phyloP scores from a whole-genome alignment of 1,139 yeast genomes.

The Suzukiozyma palmioleophila region DNA sequence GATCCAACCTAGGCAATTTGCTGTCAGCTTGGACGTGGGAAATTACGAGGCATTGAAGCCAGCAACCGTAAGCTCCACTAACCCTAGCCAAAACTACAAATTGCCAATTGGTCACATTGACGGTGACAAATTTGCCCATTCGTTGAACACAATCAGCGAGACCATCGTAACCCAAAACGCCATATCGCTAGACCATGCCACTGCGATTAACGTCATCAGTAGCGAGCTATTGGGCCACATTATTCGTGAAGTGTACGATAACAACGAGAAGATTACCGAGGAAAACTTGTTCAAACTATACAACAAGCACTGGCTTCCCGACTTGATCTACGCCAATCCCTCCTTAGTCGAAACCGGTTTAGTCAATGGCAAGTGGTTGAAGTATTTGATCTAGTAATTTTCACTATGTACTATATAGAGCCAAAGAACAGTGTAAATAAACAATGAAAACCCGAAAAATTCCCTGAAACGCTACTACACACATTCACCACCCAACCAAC shows the following conservation, averaged over 20 bases:
- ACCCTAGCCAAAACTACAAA: constrained; percentile 14
- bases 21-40: constrained; percentile 40
- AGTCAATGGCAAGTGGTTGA: constrained; percentile 35
- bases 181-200: constrained; percentile 13
- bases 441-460: background rate
- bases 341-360: constrained; percentile 34
- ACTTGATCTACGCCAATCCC: constrained; percentile 40
- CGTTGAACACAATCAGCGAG: constrained; percentile 22
- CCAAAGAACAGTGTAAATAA: background rate
- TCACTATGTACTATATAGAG: background rate
- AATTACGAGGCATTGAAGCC: constrained; percentile 43
- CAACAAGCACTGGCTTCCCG: constrained; percentile 41
- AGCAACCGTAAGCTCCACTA: constrained; percentile 11
- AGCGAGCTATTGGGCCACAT: constrained; percentile 32
- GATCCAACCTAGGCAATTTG: constrained; percentile 50
- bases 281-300: constrained; percentile 33
- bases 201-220: constrained; percentile 26
- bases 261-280: constrained; percentile 19
- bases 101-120: constrained; percentile 39
- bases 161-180: constrained; percentile 20
- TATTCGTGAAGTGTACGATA: constrained; percentile 25
- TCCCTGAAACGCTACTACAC: background rate
- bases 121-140: constrained; percentile 26
- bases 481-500: background rate
- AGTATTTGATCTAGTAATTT: constrained; percentile 28